A percentile compares a stretch with the other conserved stretches of the same genome.
phyloP scores from a whole-genome alignment of 2,329 filamentous ascomycete species.

The Ophiostoma tasmaniense region DNA sequence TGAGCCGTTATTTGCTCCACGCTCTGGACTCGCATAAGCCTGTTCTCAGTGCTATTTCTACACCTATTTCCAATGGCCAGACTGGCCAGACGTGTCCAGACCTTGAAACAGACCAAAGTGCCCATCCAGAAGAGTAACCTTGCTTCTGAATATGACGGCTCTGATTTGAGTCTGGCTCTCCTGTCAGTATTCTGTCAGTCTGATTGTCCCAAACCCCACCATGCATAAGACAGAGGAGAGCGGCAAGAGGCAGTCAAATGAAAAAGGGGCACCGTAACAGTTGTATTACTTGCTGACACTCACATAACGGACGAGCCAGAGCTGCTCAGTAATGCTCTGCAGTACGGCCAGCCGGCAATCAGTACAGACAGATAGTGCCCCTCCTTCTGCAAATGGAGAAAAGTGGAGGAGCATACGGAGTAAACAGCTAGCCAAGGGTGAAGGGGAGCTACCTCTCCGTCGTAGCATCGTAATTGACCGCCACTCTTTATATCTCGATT shows the following conservation, averaged over 20 bases:
- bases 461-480: not conserved
- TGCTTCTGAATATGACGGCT: too few relatives aligned
- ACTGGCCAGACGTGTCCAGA: not conserved
- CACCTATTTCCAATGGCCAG: too few relatives aligned
- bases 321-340: not conserved
- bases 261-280: conserved; percentile 1
- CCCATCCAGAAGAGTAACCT: too few relatives aligned
- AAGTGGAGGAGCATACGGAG: conserved; percentile 3
- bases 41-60: too few relatives aligned
- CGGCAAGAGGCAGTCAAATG: not conserved
- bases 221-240: not conserved
- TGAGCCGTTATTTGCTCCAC: not conserved
- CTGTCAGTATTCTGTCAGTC: not conserved
- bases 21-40: not conserved
- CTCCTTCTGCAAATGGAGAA: conserved; percentile 2
- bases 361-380: not conserved
- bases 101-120: not conserved
- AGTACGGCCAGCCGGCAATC: not conserved
- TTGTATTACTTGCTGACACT: not conserved
- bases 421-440: not conserved
- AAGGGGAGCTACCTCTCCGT: not conserved
- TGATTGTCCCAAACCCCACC: not conserved
- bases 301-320: not conserved
- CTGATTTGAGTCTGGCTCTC: too few relatives aligned
- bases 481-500: not conserved